Base-by-base conservation (phyloP, 345 rosid genomes). In the Angophora floribunda region DNA sequence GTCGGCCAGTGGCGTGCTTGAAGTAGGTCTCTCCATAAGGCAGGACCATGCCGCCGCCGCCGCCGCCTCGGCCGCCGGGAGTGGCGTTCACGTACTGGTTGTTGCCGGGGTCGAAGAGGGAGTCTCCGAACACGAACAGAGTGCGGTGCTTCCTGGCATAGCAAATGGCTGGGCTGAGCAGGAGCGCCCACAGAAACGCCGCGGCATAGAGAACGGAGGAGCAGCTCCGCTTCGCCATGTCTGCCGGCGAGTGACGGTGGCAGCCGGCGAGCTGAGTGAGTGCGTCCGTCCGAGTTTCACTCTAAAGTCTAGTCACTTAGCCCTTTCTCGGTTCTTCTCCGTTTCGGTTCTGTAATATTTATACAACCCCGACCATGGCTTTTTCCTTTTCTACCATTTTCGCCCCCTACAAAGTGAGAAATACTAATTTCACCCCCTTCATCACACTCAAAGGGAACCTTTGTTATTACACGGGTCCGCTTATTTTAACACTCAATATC, bases 11-110 rank as follows among this genome's bases (percentile, higher is more conserved):
- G 14, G 92, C 87, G 52, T 86, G 61, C 36, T 32, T 67, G 78
- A 91, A 91, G 88, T 89, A 91, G 41, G 89, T 84, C 53, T 90
- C 88, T 4, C 91, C 92, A 9, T 89, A 91, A 1, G 93, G 93
- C 52, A 32, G 50, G 78, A 85, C 51, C 86, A 44, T 59, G 7
- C 8, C 14, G 14, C 49, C 45, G 45, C 79, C 80, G 13, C 41
- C 41, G 41, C 41, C 41, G n/a, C n/a, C 75, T n/a, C 22, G 21
- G 22, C 32, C 32, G 3, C 51, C 5, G 1, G 75, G 41, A 28
- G 87, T 86, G 41, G 86, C 85, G 52, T 86, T 90, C 78, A 90
- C 57, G 55, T 86, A 70, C 45, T 86, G 87, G 59, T 90, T 90
- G 52, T 84, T 88, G 67, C 91, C 91, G 28, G 88, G 85, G 63